Base-by-base conservation (phyloP, 2,329 filamentous ascomycete genomes). In the Fusarium liriodendri region DNA sequence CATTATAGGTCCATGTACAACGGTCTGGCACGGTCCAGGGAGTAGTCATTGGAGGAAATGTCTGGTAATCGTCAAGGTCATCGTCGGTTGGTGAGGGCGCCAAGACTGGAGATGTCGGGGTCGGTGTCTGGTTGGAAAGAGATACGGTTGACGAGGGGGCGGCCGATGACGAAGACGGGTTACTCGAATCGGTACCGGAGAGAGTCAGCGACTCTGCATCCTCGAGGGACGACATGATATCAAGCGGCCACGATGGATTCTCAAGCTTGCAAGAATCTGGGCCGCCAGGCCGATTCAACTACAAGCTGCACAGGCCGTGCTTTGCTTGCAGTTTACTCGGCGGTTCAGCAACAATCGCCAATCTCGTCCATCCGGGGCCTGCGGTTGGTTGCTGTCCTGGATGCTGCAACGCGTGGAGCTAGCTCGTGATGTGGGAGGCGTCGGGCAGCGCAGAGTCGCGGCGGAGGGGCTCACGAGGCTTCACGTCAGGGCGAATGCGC, bases 1-100 rank as follows among this genome's bases (percentile, higher is more conserved):
- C 75, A 62, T 83, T 78, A 62, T 82, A 84, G 3, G 83, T 84
- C 80, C 82, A 85, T 14, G 82, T 84, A 69, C 83, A 85, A 62
- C 76, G 80, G 42, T 69, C 64, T 13, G 83, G 83, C 8, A 69
- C 80, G 33, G 71, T 81, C 83, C 83, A 85, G 52, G 76, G 78
- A 18, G 82, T 83, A 33, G 82, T 84, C 79, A 84, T 81, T 27
- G 83, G 81, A 20, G 83, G 82, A 29, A 81, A 79, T 18, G 73
- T 72, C 32, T 72, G 70, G 32, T 75, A 67, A 54, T 63, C 57
- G n/a, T 76, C 68, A 42, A 77, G 67, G 32, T 74, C 62, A 20
- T 78, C 69, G 25, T 73, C 76, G 20, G 75, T 74, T 62, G 68
- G 69, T 45, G 60, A 72, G 22, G 69, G 70, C 60, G 66, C 66